Evolutionary conservation across 192 early-diverging fungal genomes (phyloP), one percentile per base, ranked within the genome.

Genomic region (Mycoemilia scoparia): DNA sequence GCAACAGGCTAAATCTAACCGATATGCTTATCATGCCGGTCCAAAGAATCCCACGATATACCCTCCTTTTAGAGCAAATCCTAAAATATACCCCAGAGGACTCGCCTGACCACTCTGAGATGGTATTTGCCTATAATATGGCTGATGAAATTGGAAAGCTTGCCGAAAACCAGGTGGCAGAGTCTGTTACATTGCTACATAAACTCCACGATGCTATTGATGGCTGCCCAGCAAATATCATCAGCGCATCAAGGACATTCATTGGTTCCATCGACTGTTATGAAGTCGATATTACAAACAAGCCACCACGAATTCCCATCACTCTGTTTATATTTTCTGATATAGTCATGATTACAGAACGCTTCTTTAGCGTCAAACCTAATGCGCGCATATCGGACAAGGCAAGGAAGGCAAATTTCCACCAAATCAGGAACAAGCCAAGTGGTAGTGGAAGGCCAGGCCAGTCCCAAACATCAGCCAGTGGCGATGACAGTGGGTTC

Each of bases 11-110:
- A 32, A 69, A 62, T 19, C 52, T 92, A 16, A 61, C 64, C 18
- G 77, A 80, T 39, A 58, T 78, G 43, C 56, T 83, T 48, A 79
- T 83, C 36, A 68, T 78, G 46, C 80, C 80, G 1, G 77, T 83
- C 31, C 80, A 83, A 53, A 66, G 80, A 19, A 71, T 83, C 12
- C 75, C 80, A 2, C 67, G 77, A n/a, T 83, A 84, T 54, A 69
- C 70, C 19, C 43, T 83, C 36, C 45, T 83, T 24, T 53, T 83
- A 26, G 71, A 52, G 0, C 53, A 66, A 24, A 43, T 66, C 29
- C 49, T 66, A 14, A 52, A 54, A 41, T 38, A 35, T 21, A 53
- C 48, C 10, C 49, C 48, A 9, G 49, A 45, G 12, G 49, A 60
- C 16, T 49, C 56, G 35, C 46, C 51, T 6, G 64, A 66, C 18